phyloP scores from a whole-genome alignment of 345 rosid species.

The Salix purpurea region DNA sequence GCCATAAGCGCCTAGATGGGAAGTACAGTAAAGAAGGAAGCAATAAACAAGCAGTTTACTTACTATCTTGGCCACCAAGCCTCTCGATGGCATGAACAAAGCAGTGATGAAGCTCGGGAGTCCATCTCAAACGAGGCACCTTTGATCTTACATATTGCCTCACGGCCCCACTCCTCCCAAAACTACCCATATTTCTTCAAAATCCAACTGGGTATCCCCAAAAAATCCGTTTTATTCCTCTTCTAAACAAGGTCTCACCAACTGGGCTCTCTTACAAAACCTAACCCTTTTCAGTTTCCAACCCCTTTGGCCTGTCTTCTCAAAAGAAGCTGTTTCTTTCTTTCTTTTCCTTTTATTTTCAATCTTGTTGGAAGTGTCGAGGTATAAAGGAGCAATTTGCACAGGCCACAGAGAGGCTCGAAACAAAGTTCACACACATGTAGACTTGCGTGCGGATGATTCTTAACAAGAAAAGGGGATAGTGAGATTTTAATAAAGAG shows the following conservation, averaged over 20 bases:
- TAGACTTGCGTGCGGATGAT: background rate
- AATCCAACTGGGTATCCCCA: constrained; percentile 14
- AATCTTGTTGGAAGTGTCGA: constrained; percentile 9
- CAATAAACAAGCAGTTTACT: constrained; percentile 9
- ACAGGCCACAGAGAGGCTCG: constrained; percentile 2
- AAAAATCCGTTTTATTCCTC: constrained; percentile 4
- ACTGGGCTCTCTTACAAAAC: background rate
- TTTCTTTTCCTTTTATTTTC: background rate
- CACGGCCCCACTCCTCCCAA: constrained; percentile 74
- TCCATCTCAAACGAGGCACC: constrained; percentile 91
- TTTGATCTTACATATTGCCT: constrained; percentile 88
- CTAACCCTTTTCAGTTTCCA: background rate
- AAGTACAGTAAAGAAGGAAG: background rate
- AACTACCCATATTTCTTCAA: constrained; percentile 48
- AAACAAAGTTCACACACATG: background rate
- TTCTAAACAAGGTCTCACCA: background rate
- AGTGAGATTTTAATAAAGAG: background rate
- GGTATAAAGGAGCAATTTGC: constrained; percentile 8
- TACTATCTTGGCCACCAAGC: constrained; percentile 89
- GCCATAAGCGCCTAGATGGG: background rate
- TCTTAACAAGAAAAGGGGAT: background rate
- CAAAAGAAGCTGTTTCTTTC: background rate
- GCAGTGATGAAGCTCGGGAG: constrained; percentile 91
- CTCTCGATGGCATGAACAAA: constrained; percentile 82
- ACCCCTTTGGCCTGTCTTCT: background rate